Base-by-base conservation (phyloP, 2,329 filamentous ascomycete species). In the Helicocarpus griseus region DNA sequence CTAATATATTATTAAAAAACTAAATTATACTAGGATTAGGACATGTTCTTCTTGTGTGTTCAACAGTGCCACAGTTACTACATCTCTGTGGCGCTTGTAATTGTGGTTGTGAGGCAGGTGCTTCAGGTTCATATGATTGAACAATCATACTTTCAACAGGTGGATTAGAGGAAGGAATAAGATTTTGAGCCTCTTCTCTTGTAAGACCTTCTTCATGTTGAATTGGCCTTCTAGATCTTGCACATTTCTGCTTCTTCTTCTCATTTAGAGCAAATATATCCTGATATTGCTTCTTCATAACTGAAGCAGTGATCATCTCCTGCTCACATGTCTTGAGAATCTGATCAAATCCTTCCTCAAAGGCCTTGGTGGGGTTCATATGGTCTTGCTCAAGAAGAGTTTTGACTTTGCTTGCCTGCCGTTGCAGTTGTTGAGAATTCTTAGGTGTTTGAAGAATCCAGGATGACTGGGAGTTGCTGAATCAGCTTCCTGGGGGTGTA, bases 401-500 rank as follows among this genome's bases (percentile, higher is more conserved):
- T 26, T 50, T 50, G 11, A 50, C 19, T 33, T 43, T 44, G 21
- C 22, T 22, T 17, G 29, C 26, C 21, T 51, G 49, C 26, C 5
- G 1, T 2, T 46, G 41, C 19, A 51, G 26, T 47, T 51, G 39
- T 3, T 17, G 24, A 26, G 17, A 26, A 28, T 35, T 51, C 2
- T 45, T 45, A 28, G 40, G 26, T 51, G 31, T 51, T 49, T 43
- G 24, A 26, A 51, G 17, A 22, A 46, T 46, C 17, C 29, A 46
- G 24, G 26, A 46, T 45, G 24, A n/a, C 1, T 14, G 4, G 4
- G 31, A 51, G 8, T 36, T 36, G 21, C 49, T 46, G 17, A 5
- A 35, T 2, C 28, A 13, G 5, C 40, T 51, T 4, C 1, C 2
- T 11, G 28, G 29, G 31, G 29, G 49, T 11, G 26, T 51, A 22